Percentiles rank a stretch among this genome's conserved stretches.
These are phyloP conservation scores for Dactylonectria estremocensis DNA, from an alignment of 2,329 filamentous ascomycete species.

Conservation along the genomic window DNA sequence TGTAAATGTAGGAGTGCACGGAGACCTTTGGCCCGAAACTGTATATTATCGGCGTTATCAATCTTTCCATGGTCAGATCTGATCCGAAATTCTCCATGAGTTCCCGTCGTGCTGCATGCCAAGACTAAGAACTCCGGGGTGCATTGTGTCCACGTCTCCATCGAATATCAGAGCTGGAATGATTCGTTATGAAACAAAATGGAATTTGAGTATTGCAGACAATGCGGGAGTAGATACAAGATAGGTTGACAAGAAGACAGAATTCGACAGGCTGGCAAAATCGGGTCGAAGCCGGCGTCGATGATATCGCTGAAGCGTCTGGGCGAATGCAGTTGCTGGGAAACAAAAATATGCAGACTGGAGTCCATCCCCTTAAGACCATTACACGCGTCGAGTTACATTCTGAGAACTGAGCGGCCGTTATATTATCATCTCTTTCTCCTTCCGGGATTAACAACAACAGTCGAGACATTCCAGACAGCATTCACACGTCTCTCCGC, in stretches of 20 bases:
- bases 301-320: not conserved
- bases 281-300: not conserved
- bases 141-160: too few relatives aligned
- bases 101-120: too few relatives aligned
- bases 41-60: too few relatives aligned
- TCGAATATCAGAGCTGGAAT: too few relatives aligned
- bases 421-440: not conserved
- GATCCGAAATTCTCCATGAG: too few relatives aligned
- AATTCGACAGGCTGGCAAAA: not conserved
- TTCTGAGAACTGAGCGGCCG: constrained; percentile 5
- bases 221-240: not conserved
- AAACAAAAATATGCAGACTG: not conserved
- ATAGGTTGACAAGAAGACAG: not conserved
- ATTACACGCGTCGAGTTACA: not conserved
- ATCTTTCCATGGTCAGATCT: too few relatives aligned
- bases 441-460: constrained; percentile 51
- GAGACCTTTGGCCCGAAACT: too few relatives aligned
- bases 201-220: not conserved
- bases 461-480: constrained; percentile 59
- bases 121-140: too few relatives aligned
- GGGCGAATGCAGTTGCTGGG: not conserved
- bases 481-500: constrained; percentile 61
- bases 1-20: too few relatives aligned
- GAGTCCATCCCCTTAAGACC: not conserved
- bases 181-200: not conserved